These are phyloP conservation scores for Epichloe sylvatica DNA, from an alignment of 2,329 filamentous ascomycete genomes.

Conservation along the genomic window DNA sequence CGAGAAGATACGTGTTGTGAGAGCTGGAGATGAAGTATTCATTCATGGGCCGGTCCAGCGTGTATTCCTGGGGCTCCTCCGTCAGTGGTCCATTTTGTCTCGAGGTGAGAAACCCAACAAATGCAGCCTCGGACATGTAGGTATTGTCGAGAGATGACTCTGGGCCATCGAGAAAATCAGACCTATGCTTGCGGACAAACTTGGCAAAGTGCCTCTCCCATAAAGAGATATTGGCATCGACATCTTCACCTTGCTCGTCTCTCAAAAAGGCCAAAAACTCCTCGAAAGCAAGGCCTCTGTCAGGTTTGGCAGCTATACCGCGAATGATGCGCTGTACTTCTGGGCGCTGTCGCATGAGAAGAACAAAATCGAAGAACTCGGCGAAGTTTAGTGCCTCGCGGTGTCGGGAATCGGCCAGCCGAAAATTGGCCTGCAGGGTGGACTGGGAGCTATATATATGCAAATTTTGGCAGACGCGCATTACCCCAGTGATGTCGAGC, in stretches of 20 bases:
- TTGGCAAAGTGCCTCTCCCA: constrained; percentile 65
- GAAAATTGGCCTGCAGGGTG: constrained; percentile 61
- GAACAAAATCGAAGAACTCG: constrained; percentile 75
- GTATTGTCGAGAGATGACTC: constrained; percentile 33
- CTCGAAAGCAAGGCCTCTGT: constrained; percentile 51
- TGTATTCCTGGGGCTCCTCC: constrained; percentile 44
- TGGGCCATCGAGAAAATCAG: constrained; percentile 28
- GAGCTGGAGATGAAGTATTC: constrained; percentile 98
- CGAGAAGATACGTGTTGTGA: constrained; percentile 93
- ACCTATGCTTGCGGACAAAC: constrained; percentile 46
- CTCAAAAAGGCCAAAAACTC: constrained; percentile 68
- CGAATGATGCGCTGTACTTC: constrained; percentile 68
- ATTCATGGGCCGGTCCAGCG: constrained; percentile 72
- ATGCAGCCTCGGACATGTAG: constrained; percentile 60
- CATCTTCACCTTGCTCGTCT: constrained; percentile 60
- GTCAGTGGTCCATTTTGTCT: constrained; percentile 55
- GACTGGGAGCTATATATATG: constrained; percentile 80
- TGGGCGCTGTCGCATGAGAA: constrained; percentile 66
- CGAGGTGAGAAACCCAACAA: constrained; percentile 66
- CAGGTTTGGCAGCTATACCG: constrained; percentile 41
- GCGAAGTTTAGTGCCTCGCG: constrained; percentile 58
- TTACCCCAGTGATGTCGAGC: constrained; percentile 65
- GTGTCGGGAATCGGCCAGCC: constrained; percentile 50
- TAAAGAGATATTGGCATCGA: constrained; percentile 46
- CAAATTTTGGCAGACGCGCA: constrained; percentile 72